These are phyloP conservation scores for Tilletia caries DNA, from an alignment of 1,284 basidiomycete species.

Conservation along the genomic window DNA sequence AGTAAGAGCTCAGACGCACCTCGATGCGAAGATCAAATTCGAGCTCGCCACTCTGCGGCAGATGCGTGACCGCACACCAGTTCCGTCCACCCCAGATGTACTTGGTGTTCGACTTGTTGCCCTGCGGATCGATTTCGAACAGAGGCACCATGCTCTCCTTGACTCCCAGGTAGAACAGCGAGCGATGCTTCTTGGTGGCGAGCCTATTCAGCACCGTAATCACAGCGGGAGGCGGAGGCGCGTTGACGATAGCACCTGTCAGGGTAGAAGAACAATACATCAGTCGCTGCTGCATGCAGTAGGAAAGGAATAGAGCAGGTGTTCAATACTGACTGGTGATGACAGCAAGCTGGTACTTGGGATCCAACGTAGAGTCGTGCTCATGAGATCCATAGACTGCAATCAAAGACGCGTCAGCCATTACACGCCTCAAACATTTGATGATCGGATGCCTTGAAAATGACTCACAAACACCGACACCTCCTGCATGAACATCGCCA, in stretches of 20 bases:
- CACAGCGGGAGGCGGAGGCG: conserved; percentile 70
- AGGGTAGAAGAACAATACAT: background rate
- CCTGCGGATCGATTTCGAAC: conserved; percentile 75
- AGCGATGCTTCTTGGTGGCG: conserved; percentile 72
- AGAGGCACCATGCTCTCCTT: conserved; percentile 76
- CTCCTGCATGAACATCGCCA: conserved; percentile 50
- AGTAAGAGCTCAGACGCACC: background rate
- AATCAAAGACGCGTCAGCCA: too few species aligned
- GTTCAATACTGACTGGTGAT: conserved; percentile 32
- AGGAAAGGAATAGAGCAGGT: background rate
- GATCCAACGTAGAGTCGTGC: conserved; percentile 42
- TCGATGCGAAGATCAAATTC: conserved; percentile 86
- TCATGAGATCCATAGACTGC: conserved; percentile 22
- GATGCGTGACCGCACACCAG: conserved; percentile 75
- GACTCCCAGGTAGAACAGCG: conserved; percentile 55
- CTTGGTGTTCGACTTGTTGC: conserved; percentile 64
- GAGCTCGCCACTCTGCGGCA: conserved; percentile 65
- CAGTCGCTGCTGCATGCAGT: background rate
- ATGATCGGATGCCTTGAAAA: too few species aligned
- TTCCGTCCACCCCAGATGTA: conserved; percentile 81
- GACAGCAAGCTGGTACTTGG: conserved; percentile 47
- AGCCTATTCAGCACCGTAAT: conserved; percentile 76
- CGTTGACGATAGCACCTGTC: conserved; percentile 46
- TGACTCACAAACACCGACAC: conserved; percentile 32
- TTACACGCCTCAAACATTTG: background rate